These are phyloP conservation scores for Bryum argenteum DNA, from an alignment of 225 moss, liverwort and hornwort genomes.

Conservation along the genomic window DNA sequence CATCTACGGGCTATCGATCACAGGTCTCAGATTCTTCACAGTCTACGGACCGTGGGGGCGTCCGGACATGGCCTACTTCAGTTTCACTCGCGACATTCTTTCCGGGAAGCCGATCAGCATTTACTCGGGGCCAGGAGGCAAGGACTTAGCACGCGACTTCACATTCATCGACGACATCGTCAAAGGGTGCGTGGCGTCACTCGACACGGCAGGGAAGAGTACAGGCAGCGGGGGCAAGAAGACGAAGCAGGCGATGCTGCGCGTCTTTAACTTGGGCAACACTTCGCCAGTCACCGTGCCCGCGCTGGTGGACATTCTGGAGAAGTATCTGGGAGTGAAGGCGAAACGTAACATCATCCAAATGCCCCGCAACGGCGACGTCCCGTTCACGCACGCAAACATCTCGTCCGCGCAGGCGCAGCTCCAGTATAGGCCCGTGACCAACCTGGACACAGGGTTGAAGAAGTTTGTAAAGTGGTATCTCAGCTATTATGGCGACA, in stretches of 20 bases:
- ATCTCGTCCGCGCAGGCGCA: conserved; percentile 50
- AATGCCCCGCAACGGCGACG: conserved; percentile 68
- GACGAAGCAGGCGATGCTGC: conserved; percentile 47
- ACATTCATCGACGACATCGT: conserved; percentile 67
- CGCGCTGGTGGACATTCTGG: conserved; percentile 54
- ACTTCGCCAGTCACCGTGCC: conserved; percentile 62
- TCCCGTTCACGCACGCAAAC: conserved; percentile 62
- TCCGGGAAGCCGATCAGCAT: conserved; percentile 51
- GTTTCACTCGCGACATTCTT: conserved; percentile 61
- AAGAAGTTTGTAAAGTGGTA: conserved; percentile 74
- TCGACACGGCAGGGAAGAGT: conserved; percentile 57
- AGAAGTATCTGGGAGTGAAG: conserved; percentile 55
- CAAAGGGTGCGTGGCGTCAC: conserved; percentile 55
- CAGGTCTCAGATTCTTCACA: conserved; percentile 59
- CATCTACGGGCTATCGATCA: conserved; percentile 63
- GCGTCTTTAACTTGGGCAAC: conserved; percentile 64
- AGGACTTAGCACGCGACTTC: conserved; percentile 62
- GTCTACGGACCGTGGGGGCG: conserved; percentile 67
- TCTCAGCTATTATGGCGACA: conserved; percentile 64
- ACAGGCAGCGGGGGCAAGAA: conserved; percentile 71
- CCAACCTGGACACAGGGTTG: conserved; percentile 59
- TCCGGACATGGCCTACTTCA: conserved; percentile 69
- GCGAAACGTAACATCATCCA: conserved; percentile 50
- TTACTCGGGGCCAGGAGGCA: conserved; percentile 50
- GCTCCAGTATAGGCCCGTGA: conserved; percentile 55